Base-by-base conservation (phyloP, 805 yeast species). In the Metschnikowia hibisci region DNA sequence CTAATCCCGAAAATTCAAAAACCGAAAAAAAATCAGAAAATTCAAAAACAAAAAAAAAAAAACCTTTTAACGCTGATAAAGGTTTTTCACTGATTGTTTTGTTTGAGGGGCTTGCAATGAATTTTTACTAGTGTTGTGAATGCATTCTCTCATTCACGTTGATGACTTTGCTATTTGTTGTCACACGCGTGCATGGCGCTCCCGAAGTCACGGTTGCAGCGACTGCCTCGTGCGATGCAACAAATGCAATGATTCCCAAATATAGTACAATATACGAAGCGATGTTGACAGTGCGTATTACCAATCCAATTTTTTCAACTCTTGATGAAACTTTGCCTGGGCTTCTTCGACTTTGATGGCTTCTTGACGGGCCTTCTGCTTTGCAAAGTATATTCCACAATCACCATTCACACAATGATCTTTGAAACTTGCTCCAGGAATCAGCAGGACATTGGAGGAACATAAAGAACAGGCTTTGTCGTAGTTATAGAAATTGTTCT, bases 341-440 rank as follows among this genome's bases (percentile, higher is more conserved):
- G 12, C 25, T 23, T 35, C 6, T 11, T 16, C 15, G 25, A 26
- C 15, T 10, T 37, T 29, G 4, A 22, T 20, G 12, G 31, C 12
- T 23, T 52, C 51, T 14, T 41, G 39, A 12, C 27, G 42, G 2
- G 73, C 64, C 52, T 77, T 76, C 10, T 74, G 63, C 38, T 81
- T 69, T 6, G 77, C 67, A 54, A 72, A 86, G 55, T 73, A 85
- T 0, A 81, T 64, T 0, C 81, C 72, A 56, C 95, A 87, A 53
- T 82, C 88, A 28, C 73, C 73, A 34, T 87, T 83, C 6, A 61
- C 64, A 56, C 95, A 87, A 18, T 44, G 20, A 13, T 52, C 50
- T 12, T 50, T 44, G 23, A 44, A 48, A 4, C 34, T 36, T 36
- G 31, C 29, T n/a, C 37, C 50, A 22, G 52, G 28, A 4, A 38